A percentile compares a stretch with the other conserved stretches of the same genome.
Evolutionary conservation across 1,284 basidiomycete species (phyloP).

Genomic region (Bondarzewia mesenterica): DNA sequence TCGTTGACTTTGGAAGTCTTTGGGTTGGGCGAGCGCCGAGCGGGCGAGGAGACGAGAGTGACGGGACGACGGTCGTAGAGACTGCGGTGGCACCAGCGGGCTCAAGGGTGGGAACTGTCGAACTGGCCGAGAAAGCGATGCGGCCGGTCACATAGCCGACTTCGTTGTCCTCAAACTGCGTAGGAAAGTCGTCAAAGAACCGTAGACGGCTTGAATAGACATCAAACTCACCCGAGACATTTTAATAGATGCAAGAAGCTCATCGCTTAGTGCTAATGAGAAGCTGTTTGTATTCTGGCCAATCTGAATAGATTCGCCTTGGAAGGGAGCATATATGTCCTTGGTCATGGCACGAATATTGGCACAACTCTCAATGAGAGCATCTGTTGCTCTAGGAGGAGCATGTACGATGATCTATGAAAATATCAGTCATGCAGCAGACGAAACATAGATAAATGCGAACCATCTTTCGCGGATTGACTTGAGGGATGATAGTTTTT

Average conservation of each 20-base stretch:
- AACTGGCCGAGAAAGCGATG: conserved; percentile 75
- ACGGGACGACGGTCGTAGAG: conserved; percentile 15
- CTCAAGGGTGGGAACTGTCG: conserved; percentile 65
- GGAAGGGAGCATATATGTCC: conserved; percentile 78
- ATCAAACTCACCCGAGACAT: conserved; percentile 72
- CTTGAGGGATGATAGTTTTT: conserved; percentile 93
- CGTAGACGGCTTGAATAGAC: conserved; percentile 5
- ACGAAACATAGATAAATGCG: conserved; percentile 11
- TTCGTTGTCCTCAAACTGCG: conserved; percentile 94
- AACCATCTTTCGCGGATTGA: conserved; percentile 93
- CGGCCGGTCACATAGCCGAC: conserved; percentile 87
- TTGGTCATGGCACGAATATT: conserved; percentile 83
- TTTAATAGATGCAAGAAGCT: conserved; percentile 70
- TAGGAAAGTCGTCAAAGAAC: conserved; percentile 6
- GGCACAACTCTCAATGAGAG: conserved; percentile 73
- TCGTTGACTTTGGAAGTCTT: conserved; percentile 76
- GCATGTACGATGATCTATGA: conserved; percentile 84
- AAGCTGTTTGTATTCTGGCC: conserved; percentile 95
- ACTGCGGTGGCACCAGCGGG: conserved; percentile 21
- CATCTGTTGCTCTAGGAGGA: conserved; percentile 52
- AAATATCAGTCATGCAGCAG: background rate
- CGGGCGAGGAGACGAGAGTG: conserved; percentile 27
- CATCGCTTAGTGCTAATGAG: conserved; percentile 89
- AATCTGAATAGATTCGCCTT: conserved; percentile 76
- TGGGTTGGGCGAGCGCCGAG: conserved; percentile 55